Evolutionary conservation across 495 filamentous ascomycete genomes (phyloP).

Genomic region (Pyrenopolyporus hunteri): DNA sequence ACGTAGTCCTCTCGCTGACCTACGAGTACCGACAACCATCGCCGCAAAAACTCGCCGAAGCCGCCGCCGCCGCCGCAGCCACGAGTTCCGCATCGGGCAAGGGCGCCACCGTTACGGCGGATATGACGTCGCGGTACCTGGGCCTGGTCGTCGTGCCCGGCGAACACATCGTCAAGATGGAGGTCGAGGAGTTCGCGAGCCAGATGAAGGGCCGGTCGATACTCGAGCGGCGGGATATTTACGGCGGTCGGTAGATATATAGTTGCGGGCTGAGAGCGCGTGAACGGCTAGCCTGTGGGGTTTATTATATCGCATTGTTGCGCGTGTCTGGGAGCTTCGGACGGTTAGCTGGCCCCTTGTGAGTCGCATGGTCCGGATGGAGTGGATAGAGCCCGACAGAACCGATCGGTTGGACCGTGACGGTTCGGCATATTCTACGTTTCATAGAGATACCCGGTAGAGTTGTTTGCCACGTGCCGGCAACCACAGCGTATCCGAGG

Average conservation of each 20-base stretch:
- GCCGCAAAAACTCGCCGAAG: conserved; percentile 54
- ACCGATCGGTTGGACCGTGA: too few species aligned
- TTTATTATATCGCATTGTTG: too few species aligned
- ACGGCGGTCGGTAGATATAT: conserved; percentile 11
- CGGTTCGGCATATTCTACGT: too few species aligned
- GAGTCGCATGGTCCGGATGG: too few species aligned
- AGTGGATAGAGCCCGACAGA: too few species aligned
- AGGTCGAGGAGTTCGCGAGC: conserved; percentile 74
- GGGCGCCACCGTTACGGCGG: conserved; percentile 57
- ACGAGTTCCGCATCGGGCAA: conserved; percentile 40
- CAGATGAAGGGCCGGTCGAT: conserved; percentile 46
- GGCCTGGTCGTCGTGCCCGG: conserved; percentile 92
- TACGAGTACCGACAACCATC: conserved; percentile 85
- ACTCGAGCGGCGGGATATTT: conserved; percentile 29
- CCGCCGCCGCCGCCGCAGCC: conserved; percentile 48
- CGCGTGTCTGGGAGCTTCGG: too few species aligned
- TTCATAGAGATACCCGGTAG: background rate
- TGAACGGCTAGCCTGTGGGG: background rate
- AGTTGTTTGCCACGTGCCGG: background rate
- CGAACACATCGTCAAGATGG: conserved; percentile 82
- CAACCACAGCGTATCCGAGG: background rate
- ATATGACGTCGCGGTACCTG: conserved; percentile 84
- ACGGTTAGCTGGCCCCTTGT: too few species aligned
- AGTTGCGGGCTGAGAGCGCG: background rate
- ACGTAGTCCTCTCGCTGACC: conserved; percentile 82